Base-by-base conservation (phyloP, 2,329 filamentous ascomycete genomes). In the Aaosphaeria arxii region DNA sequence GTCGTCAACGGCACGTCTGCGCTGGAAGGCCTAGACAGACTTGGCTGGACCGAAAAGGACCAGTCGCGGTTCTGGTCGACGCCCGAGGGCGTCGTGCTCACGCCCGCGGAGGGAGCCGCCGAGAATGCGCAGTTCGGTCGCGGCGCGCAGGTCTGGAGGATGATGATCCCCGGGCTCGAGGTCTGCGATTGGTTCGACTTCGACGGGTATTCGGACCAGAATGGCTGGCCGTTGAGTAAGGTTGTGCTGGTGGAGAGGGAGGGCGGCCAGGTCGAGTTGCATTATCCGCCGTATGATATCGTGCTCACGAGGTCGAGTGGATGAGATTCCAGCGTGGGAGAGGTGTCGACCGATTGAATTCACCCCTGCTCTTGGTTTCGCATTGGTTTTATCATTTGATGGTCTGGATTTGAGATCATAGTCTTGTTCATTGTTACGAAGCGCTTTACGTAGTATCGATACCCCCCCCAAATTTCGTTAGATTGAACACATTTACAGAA, bases 121-220 rank as follows among this genome's bases (percentile, higher is more conserved):
- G 63, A 64, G 46, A 50, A 44, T 9, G 55, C 45, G 1, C 47
- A 61, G 40, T 64, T 63, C 47, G 61, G 62, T 3, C 42, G 55
- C 7, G 53, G 59, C 4, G 51, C 57, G 24, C 62, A 63, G 30
- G 54, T 64, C 1, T 66, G 61, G 56, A 52, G 64, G 11, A 58
- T 65, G 51, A 55, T 58, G 3, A 50, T 57, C 11, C 58, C 62
- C 11, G 63, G 58, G 4, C 43, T 60, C 33, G 55, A 58, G 6
- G 40, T 42, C 6, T 67, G 64, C 41, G 58, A 67, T 43, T 67
- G 61, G 59, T 65, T 60, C 46, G 64, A 67, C 41, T 66, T 62
- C 35, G 64, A 66, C 46, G 60, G 59, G 6, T 65, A 64, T 43
- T 59, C 61, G n/a, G 63, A 66, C 42, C 54, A 52, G 11, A 63